Base-by-base conservation (phyloP, 495 filamentous ascomycete genomes). In the Penicillium cosmopolitanum region DNA sequence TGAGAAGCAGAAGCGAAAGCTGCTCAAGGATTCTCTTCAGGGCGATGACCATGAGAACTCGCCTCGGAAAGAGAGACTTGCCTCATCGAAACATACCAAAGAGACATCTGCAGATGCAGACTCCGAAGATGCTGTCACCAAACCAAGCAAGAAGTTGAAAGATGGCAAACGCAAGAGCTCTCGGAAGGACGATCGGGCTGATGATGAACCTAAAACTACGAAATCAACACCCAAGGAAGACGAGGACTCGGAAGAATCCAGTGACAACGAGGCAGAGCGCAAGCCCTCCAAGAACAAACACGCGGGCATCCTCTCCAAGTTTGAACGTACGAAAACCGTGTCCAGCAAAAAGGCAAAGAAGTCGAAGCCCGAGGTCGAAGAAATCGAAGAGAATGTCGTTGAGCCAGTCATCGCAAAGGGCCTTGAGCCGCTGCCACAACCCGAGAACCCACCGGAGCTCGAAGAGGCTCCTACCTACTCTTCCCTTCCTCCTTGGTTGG, bases 391-490 rank as follows among this genome's bases (percentile, higher is more conserved):
- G 28, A 16, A 48, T 33, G 64, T 64, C 12, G 62, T 68, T 4
- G 74, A 79, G 40, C 70, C 76, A 19, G 68, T 77, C 13, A 80
- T 83, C 50, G 80, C 87, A 10, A 82, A 93, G 55, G 88, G 85
- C 7, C 80, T 96, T 3, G 85, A 86, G 57, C 91, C 90, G 13
- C 69, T 96, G 12, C 92, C 91, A 19, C 90, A 95, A 63, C 91
- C 92, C 34, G 80, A 84, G 56, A 83, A 83, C 16, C 80, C 82
- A 1, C 73, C 79, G 9, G 81, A 87, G 31, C 66, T 80, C 33
- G 72, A 75, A 2, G 80, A 82, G 56, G 62, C 68, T 50, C 77
- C 79, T 33, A 73, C 74, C 10, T 79, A 78, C 52, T 78, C 79
- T 9, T 80, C 82, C 16, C 66, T 83, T 51, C 80, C 80, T 18